These are phyloP conservation scores for Penicillium herquei DNA, from an alignment of 495 filamentous ascomycete species.

Conservation along the genomic window DNA sequence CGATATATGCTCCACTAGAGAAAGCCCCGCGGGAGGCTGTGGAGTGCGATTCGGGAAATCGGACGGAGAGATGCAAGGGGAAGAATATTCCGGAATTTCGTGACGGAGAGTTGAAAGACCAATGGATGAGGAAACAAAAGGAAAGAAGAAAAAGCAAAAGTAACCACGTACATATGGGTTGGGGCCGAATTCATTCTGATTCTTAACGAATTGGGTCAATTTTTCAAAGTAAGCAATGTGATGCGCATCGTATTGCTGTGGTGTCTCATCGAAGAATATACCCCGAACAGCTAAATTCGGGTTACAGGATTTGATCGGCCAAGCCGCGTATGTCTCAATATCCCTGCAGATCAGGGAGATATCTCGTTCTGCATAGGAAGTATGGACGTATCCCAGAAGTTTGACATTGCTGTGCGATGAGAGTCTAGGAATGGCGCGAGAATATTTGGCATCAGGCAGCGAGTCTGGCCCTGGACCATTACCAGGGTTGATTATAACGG, in stretches of 20 bases:
- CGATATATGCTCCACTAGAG: neutral
- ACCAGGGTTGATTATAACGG: conserved; percentile 55
- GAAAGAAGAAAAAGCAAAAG: conserved; percentile 6
- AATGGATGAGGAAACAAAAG: conserved; percentile 9
- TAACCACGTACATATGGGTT: conserved; percentile 37
- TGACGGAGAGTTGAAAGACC: neutral
- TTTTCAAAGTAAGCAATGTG: conserved; percentile 37
- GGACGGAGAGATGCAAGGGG: conserved; percentile 4
- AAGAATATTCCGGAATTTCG: no score
- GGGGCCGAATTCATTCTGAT: conserved; percentile 33
- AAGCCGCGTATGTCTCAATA: conserved; percentile 47
- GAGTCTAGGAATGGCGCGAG: conserved; percentile 44
- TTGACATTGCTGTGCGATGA: conserved; percentile 46
- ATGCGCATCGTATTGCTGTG: conserved; percentile 36
- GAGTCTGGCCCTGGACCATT: conserved; percentile 49
- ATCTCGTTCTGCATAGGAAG: conserved; percentile 47
- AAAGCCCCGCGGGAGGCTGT: neutral
- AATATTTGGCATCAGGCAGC: conserved; percentile 52
- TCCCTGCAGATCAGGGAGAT: conserved; percentile 40
- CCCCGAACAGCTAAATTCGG: conserved; percentile 39
- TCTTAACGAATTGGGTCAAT: conserved; percentile 35
- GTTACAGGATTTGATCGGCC: conserved; percentile 38
- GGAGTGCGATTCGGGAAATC: neutral
- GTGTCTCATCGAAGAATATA: conserved; percentile 51
- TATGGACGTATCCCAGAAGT: conserved; percentile 56